phyloP scores from a whole-genome alignment of 164 flowering plant genomes.

The Aristolochia contorta region DNA sequence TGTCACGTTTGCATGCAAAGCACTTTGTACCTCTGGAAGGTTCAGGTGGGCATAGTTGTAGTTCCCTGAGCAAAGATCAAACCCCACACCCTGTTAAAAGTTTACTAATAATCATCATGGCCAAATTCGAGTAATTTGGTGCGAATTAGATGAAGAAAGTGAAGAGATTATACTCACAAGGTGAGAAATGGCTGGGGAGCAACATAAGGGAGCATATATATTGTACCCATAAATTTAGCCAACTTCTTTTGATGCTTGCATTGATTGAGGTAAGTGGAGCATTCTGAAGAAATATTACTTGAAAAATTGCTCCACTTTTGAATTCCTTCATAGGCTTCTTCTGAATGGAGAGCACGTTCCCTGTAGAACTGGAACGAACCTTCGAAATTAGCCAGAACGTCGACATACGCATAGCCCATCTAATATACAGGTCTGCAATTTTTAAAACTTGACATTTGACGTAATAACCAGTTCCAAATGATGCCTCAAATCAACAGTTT shows the following conservation, averaged over 20 bases:
- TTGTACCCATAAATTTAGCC: neutral
- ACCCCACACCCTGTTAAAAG: neutral
- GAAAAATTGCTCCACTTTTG: neutral
- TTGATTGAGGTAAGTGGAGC: neutral
- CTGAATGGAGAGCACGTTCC: constrained; percentile 3
- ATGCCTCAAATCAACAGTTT: neutral
- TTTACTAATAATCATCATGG: neutral
- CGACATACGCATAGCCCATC: constrained; percentile 2
- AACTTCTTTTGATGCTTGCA: neutral
- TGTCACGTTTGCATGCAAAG: constrained; percentile 6
- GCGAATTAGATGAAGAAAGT: too few relatives aligned
- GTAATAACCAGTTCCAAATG: neutral
- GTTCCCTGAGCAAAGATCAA: constrained; percentile 50
- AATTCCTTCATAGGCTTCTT: neutral
- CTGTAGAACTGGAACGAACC: neutral
- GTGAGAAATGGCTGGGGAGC: neutral
- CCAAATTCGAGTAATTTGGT: too few relatives aligned
- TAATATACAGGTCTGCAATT: neutral
- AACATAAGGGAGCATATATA: constrained; percentile 2
- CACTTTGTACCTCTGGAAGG: constrained; percentile 2
- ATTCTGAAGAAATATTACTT: neutral
- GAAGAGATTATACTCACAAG: constrained; percentile 1
- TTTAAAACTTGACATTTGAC: neutral
- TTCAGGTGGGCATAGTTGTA: constrained; percentile 22
- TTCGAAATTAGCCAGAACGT: neutral